Evolutionary conservation across 305 asterid species (phyloP), one percentile per base, ranked within the genome.

Genomic region (Fraxinus xanthoxyloides): DNA sequence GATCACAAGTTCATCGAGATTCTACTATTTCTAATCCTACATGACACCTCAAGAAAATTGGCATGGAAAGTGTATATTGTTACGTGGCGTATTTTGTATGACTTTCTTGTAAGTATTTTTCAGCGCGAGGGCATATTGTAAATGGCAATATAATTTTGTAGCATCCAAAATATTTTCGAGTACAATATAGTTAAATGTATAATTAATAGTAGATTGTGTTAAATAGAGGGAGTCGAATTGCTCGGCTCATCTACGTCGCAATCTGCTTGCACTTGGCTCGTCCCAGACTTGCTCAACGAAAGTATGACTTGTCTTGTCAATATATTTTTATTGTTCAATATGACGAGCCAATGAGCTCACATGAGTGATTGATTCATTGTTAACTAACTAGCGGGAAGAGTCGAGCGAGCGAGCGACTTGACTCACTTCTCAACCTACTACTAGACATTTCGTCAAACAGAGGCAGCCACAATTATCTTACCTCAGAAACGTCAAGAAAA

Each of bases 371-470:
- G 8, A 48, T 8, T 48, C 61, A 1, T 1, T 17, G 23, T 51
- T 21, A 51, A 51, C 61, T 51, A 17, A 51, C 61, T 51, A 51
- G 23, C 5, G 23, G 61, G 23, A 51, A 2, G 5, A 46, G 59
- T 4, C 6, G 3, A 46, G 59, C 4, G 17, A 12, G 51, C 17
- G 1, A 46, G 56, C 12, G 59, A 48, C 59, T 15, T 48, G 2
- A 19, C 0, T 12, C 21, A 48, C 59, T 48, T 48, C 21, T 5
- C 59, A 4, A 7, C 59, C 59, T 48, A 83, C 80, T 75, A 43
- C 76, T 35, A 78, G 77, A 2, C 90, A 31, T 82, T 80, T 77
- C 17, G 35, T 15, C 87, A 36, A 80, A 82, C 92, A 69, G 28
- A 0, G 69, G 79, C 24, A 43, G n/a, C 72, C 82, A 24, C 83